Base-by-base conservation (phyloP, 1,139 yeast species). In the Yamadazyma triangularis region DNA sequence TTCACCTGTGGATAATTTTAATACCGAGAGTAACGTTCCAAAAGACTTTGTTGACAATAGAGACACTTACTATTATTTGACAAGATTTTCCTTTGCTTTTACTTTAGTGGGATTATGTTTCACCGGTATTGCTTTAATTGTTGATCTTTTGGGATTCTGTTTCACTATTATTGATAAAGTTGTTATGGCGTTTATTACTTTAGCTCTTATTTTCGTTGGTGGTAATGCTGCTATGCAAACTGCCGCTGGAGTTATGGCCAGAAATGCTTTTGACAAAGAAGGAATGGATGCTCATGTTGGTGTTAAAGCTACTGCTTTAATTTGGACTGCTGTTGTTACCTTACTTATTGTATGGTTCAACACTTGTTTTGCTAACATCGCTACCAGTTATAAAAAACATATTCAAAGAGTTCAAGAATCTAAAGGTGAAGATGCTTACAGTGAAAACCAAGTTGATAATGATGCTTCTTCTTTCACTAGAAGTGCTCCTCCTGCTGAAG, bases 1-100 rank as follows among this genome's bases (percentile, higher is more conserved):
- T 41, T 79, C 88, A 4, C 91, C 91, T 19, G 70, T 60, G 35
- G 86, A 81, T 55, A 82, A 83, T 59, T 82, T 79, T 45, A 66
- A 64, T 31, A 72, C 80, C 35, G 53, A 63, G 21, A 41, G 45
- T 2, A 58, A 62, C 36, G 67, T 82, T 35, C 88, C 89, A 25
- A 29, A 43, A 15, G 69, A 67, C 39, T 82, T 83, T 39, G 49
- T 78, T 41, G 50, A 55, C 42, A 68, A 74, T 57, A 70, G 81
- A 62, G 65, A 72, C 48, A 66, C 78, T 21, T 80, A 68, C 58
- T 83, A 64, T 64, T 83, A 79, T 59, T 64, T 83, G 55, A 70
- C 86, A 13, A 72, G 89, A 57, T 81, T 82, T 46, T 62, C 81
- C 4, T 83, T 82, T 63, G 78, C 82, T 36, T 75, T 79, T 57